A percentile compares a stretch with the other conserved stretches of the same genome.
Conservation (phyloP, 2,329 filamentous ascomycete genomes). For the Hyphodiscus sp. region DNA sequence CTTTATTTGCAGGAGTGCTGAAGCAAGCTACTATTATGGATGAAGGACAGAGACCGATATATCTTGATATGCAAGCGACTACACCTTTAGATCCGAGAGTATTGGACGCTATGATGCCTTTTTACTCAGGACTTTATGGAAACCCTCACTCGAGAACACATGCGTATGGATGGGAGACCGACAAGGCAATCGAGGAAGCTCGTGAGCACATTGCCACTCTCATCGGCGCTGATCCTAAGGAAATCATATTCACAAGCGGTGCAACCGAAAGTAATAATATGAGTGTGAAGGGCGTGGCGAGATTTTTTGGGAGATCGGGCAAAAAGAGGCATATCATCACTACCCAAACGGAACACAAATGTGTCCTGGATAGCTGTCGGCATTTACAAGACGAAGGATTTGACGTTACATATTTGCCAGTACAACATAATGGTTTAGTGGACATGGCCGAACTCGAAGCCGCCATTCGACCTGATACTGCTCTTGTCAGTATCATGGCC, state of each 20-base stretch:
- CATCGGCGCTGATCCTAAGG: conserved; percentile 91
- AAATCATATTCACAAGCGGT: conserved; percentile 97
- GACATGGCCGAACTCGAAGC: conserved; percentile 77
- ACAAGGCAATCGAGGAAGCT: conserved; percentile 85
- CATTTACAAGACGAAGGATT: conserved; percentile 97
- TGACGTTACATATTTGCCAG: conserved; percentile 93
- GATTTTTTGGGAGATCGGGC: conserved; percentile 85
- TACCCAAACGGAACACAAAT: conserved; percentile 97
- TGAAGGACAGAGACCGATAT: conserved; percentile 87
- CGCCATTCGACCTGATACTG: conserved; percentile 85
- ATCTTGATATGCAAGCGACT: conserved; percentile 97
- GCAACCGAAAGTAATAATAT: conserved; percentile 99
- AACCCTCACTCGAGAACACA: conserved; percentile 97
- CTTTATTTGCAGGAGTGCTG: conserved; percentile 54
- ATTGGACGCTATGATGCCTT: conserved; percentile 94
- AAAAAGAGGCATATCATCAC: conserved; percentile 99
- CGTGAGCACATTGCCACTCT: conserved; percentile 76
- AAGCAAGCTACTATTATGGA: conserved; percentile 93
- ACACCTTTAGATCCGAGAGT: conserved; percentile 93
- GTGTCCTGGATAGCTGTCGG: conserved; percentile 92
- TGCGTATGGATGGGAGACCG: conserved; percentile 97
- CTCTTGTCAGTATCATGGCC: conserved; percentile 93
- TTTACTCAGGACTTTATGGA: conserved; percentile 85
- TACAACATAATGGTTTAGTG: conserved; percentile 79
- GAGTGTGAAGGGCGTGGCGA: conserved; percentile 96